These are phyloP conservation scores for Eucalyptus coolabah DNA, from an alignment of 345 rosid species.

Conservation along the genomic window DNA sequence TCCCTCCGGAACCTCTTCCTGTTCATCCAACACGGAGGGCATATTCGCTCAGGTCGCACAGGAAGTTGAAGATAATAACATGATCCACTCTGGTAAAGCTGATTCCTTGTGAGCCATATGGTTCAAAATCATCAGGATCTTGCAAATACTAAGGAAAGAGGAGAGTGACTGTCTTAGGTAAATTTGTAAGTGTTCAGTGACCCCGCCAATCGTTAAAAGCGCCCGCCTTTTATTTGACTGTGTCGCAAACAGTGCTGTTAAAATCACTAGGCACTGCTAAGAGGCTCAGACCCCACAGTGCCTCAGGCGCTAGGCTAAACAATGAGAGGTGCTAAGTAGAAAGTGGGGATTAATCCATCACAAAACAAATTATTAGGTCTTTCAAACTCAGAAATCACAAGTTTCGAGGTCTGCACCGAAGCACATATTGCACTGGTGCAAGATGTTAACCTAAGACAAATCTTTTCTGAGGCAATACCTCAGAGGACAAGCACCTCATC, in stretches of 20 bases:
- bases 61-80: constrained; percentile 73
- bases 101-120: constrained; percentile 58
- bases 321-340: not conserved
- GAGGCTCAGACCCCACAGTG: not conserved
- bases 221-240: not conserved
- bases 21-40: constrained; percentile 92
- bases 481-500: not conserved
- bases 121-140: not conserved
- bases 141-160: not conserved
- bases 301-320: not conserved
- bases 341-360: not conserved
- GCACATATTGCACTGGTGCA: not conserved
- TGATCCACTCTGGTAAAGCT: constrained; percentile 74
- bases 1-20: constrained; percentile 84
- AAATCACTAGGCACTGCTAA: not conserved
- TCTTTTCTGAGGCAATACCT: not conserved
- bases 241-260: not conserved
- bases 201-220: not conserved
- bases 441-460: not conserved
- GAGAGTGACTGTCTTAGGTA: not conserved
- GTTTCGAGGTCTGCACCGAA: not conserved
- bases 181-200: not conserved
- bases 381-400: not conserved
- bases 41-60: constrained; percentile 89
- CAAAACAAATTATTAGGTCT: not conserved